These are phyloP conservation scores for Blumeria hordei DNA, from an alignment of 2,329 filamentous ascomycete genomes.

Conservation along the genomic window DNA sequence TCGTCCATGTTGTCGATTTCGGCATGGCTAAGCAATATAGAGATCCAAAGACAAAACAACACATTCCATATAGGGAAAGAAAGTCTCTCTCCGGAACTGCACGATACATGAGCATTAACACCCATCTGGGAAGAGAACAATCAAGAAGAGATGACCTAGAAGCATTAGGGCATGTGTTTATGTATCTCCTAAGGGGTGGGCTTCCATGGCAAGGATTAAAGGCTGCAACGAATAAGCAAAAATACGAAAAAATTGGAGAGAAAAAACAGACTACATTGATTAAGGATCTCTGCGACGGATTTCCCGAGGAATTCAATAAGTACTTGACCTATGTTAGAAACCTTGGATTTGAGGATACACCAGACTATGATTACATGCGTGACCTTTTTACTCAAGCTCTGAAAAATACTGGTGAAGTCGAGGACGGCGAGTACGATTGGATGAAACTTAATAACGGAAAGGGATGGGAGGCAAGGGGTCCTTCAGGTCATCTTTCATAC, in stretches of 20 bases:
- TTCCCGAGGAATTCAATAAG: slow-evolving; percentile 93
- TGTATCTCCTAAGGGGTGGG: slow-evolving; percentile 50
- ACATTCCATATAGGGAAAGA: slow-evolving; percentile 90
- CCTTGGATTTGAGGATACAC: slow-evolving; percentile 92
- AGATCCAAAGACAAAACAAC: slow-evolving; percentile 96
- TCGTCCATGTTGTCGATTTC: slow-evolving; percentile 97
- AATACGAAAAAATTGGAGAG: slow-evolving; percentile 99
- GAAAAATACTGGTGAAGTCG: slow-evolving; percentile 81
- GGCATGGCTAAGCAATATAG: slow-evolving; percentile 99
- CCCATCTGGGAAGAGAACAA: slow-evolving; percentile 86
- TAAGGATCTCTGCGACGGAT: slow-evolving; percentile 90
- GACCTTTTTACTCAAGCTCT: slow-evolving; percentile 91
- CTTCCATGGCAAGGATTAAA: slow-evolving; percentile 52
- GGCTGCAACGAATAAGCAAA: slow-evolving; percentile 69
- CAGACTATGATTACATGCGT: slow-evolving; percentile 92
- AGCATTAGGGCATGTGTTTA: slow-evolving; percentile 53
- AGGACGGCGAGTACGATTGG: slow-evolving; percentile 98
- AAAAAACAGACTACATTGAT: slow-evolving; percentile 98
- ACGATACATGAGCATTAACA: slow-evolving; percentile 99
- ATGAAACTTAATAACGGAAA: slow-evolving; percentile 90
- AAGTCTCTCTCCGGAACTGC: slow-evolving; percentile 94
- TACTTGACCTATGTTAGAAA: slow-evolving; percentile 95
- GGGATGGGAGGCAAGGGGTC: slow-evolving; percentile 66
- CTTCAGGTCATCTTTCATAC: slow-evolving; percentile 48
- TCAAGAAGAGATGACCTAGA: slow-evolving; percentile 90